Base-by-base conservation (phyloP, 1,139 yeast species). In the Wickerhamiella pararugosa region DNA sequence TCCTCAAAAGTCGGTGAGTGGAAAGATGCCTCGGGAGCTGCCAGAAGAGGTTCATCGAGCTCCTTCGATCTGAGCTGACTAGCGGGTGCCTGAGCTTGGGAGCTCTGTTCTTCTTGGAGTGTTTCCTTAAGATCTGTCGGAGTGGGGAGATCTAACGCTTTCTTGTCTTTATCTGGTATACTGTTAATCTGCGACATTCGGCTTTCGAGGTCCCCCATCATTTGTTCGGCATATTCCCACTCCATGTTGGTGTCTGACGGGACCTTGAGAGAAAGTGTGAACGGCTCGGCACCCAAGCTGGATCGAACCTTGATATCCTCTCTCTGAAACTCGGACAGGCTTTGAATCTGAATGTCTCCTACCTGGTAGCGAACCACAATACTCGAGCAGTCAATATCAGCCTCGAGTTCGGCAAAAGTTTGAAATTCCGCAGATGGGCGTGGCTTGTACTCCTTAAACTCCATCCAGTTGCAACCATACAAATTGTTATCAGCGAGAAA, bases 381-480 rank as follows among this genome's bases (percentile, higher is more conserved):
- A n/a, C 38, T 34, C 6, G n/a, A 28, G 32, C 42, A 49, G 30
- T 37, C 44, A 32, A 42, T 39, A 27, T 43, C 56, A 40, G 43
- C 37, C 28, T 47, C 59, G 9, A 39, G 41, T 39, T 36, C 38
- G 1, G 34, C 25, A 25, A 10, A 35, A 26, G 7, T n/a, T 25
- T n/a, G 40, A 10, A 5, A 10, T 27, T 6, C 27, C 21, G 21
- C 21, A 15, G 21, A 35, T 5, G 30, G 25, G 6, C 51, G 37
- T 29, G 32, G 36, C 5, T 29, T 25, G 6, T 38, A 49, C 10
- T 41, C 37, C 45, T 34, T 47, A 45, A 70, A 43, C 25, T 67
- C 63, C 32, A 90, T 48, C 86, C 92, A 80, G 5, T 79, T 78
- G 58, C 96, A 83, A 0, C 95, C 93, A 57, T 71, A 83, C 32